These are phyloP conservation scores for Iberis amara DNA, from an alignment of 441 rosid genomes.

Conservation along the genomic window DNA sequence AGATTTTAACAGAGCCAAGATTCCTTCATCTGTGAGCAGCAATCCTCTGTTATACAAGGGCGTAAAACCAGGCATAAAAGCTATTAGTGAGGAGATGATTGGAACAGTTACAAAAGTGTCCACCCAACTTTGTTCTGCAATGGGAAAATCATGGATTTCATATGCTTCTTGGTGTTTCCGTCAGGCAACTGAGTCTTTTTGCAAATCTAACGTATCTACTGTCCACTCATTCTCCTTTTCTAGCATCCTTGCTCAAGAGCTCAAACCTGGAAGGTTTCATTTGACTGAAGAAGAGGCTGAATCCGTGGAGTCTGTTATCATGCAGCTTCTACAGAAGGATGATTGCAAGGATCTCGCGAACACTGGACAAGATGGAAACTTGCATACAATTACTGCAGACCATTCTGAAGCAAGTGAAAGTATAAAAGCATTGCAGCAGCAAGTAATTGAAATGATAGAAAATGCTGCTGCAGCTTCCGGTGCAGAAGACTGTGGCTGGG, in stretches of 20 bases:
- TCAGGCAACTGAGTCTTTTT: constrained; percentile 66
- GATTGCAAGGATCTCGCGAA: constrained; percentile 30
- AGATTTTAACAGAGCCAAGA: constrained; percentile 42
- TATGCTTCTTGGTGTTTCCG: constrained; percentile 94
- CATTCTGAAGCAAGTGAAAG: constrained; percentile 34
- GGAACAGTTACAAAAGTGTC: constrained; percentile 80
- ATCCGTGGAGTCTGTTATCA: constrained; percentile 45
- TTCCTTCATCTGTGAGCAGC: constrained; percentile 37
- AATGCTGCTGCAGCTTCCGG: constrained; percentile 70
- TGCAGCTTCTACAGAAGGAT: constrained; percentile 41
- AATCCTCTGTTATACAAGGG: constrained; percentile 24
- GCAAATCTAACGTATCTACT: constrained; percentile 37
- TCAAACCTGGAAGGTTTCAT: constrained; percentile 58
- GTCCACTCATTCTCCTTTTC: constrained; percentile 57
- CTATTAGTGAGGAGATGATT: constrained; percentile 63
- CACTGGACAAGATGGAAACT: constrained; percentile 34
- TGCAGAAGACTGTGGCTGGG: constrained; percentile 54
- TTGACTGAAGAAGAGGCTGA: constrained; percentile 68
- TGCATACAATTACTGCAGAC: constrained; percentile 35
- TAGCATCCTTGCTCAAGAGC: constrained; percentile 55
- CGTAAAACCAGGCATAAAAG: constrained; percentile 34
- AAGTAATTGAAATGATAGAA: constrained; percentile 64
- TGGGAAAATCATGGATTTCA: constrained; percentile 98
- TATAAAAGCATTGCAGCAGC: constrained; percentile 45
- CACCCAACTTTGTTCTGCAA: constrained; percentile 75